These are phyloP conservation scores for Gymnopilus dilepis DNA, from an alignment of 768 basidiomycete genomes.

Conservation along the genomic window DNA sequence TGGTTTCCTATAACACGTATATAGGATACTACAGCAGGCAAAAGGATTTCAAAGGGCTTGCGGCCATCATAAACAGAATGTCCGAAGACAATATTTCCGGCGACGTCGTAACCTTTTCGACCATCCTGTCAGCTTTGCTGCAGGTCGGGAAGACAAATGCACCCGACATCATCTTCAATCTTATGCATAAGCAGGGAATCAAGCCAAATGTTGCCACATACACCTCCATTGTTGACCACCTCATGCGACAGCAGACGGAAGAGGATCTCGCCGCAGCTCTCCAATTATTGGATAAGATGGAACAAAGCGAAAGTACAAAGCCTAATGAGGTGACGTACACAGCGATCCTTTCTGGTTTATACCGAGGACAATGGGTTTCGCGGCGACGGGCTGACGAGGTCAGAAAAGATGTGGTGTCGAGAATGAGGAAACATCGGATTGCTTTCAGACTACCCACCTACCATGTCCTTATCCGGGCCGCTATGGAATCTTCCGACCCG, in stretches of 20 bases:
- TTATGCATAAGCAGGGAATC: slow-evolving; percentile 81
- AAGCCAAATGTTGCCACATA: slow-evolving; percentile 78
- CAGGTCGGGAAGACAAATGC: slow-evolving; percentile 72
- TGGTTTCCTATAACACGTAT: slow-evolving; percentile 83
- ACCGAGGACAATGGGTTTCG: slow-evolving; percentile 60
- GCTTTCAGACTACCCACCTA: slow-evolving; percentile 68
- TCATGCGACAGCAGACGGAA: slow-evolving; percentile 61
- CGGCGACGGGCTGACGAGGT: slow-evolving; percentile 49
- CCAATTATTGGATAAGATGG: slow-evolving; percentile 79
- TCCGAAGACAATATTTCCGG: slow-evolving; percentile 57
- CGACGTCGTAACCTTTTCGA: slow-evolving; percentile 88
- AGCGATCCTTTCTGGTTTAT: slow-evolving; percentile 72
- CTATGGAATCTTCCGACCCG: slow-evolving; percentile 55
- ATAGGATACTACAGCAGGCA: slow-evolving; percentile 68
- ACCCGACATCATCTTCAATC: slow-evolving; percentile 59
- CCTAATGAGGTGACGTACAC: slow-evolving; percentile 90
- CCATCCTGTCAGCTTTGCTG: slow-evolving; percentile 79
- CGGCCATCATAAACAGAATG: slow-evolving; percentile 62
- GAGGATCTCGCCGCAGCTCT: slow-evolving; percentile 65
- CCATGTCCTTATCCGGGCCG: slow-evolving; percentile 77
- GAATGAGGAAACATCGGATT: slow-evolving; percentile 64
- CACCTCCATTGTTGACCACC: slow-evolving; percentile 78
- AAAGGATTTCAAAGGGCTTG: slow-evolving; percentile 66
- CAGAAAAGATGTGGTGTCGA: slow-evolving; percentile 52
- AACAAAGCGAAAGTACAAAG: slow-evolving; percentile 49